A percentile compares a stretch with the other conserved stretches of the same genome.
These are phyloP conservation scores for Peronosclerospora sorghi DNA, from an alignment of 352 stramenopile genomes.

Conservation along the genomic window DNA sequence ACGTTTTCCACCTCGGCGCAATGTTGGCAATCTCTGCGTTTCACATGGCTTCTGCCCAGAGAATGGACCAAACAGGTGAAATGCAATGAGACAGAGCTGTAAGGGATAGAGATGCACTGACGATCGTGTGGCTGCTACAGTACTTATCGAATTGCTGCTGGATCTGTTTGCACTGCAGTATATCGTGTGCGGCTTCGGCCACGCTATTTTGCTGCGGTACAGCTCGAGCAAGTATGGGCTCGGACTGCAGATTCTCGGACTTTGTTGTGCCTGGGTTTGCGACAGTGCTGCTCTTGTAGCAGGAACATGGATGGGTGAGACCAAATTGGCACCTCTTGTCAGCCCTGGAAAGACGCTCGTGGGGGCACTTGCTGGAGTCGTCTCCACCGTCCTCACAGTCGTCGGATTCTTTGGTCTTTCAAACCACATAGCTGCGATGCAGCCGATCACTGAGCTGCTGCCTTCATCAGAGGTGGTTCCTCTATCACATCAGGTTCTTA, in stretches of 20 bases:
- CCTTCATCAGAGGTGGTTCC: constrained; percentile 18
- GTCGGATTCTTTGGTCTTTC: constrained; percentile 30
- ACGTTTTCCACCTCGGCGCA: constrained; percentile 18
- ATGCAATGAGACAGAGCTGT: neutral
- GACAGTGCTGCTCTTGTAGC: constrained; percentile 52
- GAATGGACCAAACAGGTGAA: constrained; percentile 32
- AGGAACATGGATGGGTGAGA: constrained; percentile 38
- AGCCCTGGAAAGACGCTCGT: constrained; percentile 64
- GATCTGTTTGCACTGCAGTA: constrained; percentile 49
- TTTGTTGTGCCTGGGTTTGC: constrained; percentile 55
- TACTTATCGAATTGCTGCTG: constrained; percentile 27
- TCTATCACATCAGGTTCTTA: constrained; percentile 24
- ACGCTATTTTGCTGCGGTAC: constrained; percentile 51
- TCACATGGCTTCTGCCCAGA: constrained; percentile 26
- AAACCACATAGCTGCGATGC: constrained; percentile 5
- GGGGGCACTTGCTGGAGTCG: constrained; percentile 37
- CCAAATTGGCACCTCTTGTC: constrained; percentile 48
- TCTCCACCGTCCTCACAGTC: constrained; percentile 39
- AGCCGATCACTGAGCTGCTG: constrained; percentile 11
- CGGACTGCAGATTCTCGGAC: constrained; percentile 50
- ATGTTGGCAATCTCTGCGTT: constrained; percentile 25
- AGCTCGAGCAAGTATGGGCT: constrained; percentile 30
- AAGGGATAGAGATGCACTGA: neutral
- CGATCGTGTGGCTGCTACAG: constrained; percentile 4
- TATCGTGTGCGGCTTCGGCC: constrained; percentile 46